Percentiles rank a stretch among this genome's conserved stretches.
These are phyloP conservation scores for Tulasnella calospora DNA, from an alignment of 768 basidiomycete genomes.

Conservation along the genomic window DNA sequence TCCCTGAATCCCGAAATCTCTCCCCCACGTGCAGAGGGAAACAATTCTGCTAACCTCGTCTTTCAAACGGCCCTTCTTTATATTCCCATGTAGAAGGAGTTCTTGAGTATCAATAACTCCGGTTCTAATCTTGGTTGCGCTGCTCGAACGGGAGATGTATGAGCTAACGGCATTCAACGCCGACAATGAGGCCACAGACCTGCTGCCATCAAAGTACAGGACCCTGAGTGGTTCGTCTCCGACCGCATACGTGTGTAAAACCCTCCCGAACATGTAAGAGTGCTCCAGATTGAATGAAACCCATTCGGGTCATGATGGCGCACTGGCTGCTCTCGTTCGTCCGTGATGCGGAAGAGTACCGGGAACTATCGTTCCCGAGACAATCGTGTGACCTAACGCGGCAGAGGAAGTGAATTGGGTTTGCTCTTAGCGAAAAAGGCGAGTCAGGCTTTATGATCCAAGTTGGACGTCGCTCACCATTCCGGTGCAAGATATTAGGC, in stretches of 20 bases:
- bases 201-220: constrained; percentile 25
- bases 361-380: constrained; percentile 16
- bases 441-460: not conserved
- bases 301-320: constrained; percentile 19
- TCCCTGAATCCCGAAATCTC: constrained; percentile 3
- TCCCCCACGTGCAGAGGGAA: not conserved
- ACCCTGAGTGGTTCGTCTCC: constrained; percentile 9
- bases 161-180: not conserved
- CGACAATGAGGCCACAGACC: not conserved
- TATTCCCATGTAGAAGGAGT: constrained; percentile 13
- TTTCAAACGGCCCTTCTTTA: not conserved
- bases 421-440: not conserved
- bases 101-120: constrained; percentile 23
- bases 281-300: constrained; percentile 23
- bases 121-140: constrained; percentile 18
- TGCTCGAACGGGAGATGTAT: not conserved
- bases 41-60: not conserved
- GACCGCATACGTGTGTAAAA: constrained; percentile 17
- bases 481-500: constrained; percentile 21
- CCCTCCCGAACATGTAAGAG: constrained; percentile 17
- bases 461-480: constrained; percentile 7
- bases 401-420: too few relatives aligned
- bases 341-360: constrained; percentile 25
- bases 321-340: not conserved
- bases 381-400: constrained; percentile 18